A percentile compares a stretch with the other conserved stretches of the same genome.
These are phyloP conservation scores for Colletotrichum aenigma DNA, from an alignment of 2,329 filamentous ascomycete genomes.

Conservation along the genomic window DNA sequence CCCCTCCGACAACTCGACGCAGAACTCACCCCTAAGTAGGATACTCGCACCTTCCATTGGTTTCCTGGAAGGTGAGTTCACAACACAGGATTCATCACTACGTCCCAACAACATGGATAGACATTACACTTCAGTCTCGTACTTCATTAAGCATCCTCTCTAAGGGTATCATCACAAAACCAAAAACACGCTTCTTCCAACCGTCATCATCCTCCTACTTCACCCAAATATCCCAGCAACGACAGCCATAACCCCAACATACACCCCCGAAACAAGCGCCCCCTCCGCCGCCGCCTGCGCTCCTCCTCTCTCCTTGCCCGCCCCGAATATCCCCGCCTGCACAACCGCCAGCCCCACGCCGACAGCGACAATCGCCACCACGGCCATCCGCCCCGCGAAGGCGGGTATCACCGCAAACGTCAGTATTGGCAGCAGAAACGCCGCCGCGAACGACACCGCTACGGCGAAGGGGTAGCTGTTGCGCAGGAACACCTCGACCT, in stretches of 20 bases:
- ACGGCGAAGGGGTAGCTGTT: slow-evolving; percentile 26
- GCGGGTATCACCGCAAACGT: slow-evolving; percentile 62
- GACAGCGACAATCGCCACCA: slow-evolving; percentile 57
- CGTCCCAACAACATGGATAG: accelerated
- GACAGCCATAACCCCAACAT: slow-evolving; percentile 40
- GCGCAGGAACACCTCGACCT: background rate
- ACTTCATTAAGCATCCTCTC: background rate
- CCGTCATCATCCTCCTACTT: background rate
- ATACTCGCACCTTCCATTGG: background rate
- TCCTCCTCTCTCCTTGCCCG: slow-evolving; percentile 22
- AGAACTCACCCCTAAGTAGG: background rate
- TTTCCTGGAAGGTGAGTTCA: accelerated
- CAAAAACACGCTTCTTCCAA: background rate
- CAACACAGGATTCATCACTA: background rate
- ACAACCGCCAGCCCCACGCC: slow-evolving; percentile 40
- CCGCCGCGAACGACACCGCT: slow-evolving; percentile 51
- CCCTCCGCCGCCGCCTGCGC: slow-evolving; percentile 16
- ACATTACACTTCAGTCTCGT: background rate
- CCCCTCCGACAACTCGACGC: background rate
- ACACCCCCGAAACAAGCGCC: slow-evolving; percentile 33
- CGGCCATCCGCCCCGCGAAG: slow-evolving; percentile 61
- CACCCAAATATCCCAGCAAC: slow-evolving; percentile 30
- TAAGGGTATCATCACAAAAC: background rate
- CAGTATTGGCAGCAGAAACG: slow-evolving; percentile 61
- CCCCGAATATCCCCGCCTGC: slow-evolving; percentile 31